A percentile compares a stretch with the other conserved stretches of the same genome.
These are phyloP conservation scores for Puccinia coronata DNA, from an alignment of 1,284 basidiomycete genomes.

Conservation along the genomic window DNA sequence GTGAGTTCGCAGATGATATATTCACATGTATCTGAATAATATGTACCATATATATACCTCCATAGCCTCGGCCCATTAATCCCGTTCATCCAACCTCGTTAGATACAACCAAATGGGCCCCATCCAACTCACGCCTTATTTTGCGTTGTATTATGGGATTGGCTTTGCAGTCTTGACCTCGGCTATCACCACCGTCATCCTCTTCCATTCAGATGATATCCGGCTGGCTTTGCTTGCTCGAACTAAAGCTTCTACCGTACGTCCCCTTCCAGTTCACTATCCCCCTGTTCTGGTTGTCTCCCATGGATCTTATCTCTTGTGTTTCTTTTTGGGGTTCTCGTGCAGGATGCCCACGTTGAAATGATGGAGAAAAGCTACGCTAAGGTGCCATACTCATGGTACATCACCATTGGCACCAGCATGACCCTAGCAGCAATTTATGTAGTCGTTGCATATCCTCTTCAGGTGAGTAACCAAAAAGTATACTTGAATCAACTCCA, in stretches of 20 bases:
- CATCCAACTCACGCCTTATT: conserved; percentile 47
- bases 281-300: conserved; percentile 33
- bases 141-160: conserved; percentile 37
- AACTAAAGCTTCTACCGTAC: conserved; percentile 12
- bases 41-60: neutral
- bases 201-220: conserved; percentile 48
- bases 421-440: conserved; percentile 28
- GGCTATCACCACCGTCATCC: conserved; percentile 34
- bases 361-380: conserved; percentile 35
- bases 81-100: neutral
- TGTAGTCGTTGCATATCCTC: conserved; percentile 32
- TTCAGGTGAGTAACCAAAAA: no score
- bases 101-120: conserved; percentile 43
- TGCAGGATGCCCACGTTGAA: conserved; percentile 44
- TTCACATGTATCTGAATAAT: no score
- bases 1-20: no score
- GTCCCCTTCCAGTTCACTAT: neutral
- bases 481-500: no score
- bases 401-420: conserved; percentile 6
- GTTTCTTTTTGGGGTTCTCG: no score
- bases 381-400: conserved; percentile 16
- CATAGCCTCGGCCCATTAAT: conserved; percentile 37
- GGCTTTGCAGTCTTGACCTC: conserved; percentile 48
- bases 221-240: conserved; percentile 14
- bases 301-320: no score